phyloP scores from a whole-genome alignment of 371 early-diverging fungal genomes.

The Dinochytrium kinnereticum region DNA sequence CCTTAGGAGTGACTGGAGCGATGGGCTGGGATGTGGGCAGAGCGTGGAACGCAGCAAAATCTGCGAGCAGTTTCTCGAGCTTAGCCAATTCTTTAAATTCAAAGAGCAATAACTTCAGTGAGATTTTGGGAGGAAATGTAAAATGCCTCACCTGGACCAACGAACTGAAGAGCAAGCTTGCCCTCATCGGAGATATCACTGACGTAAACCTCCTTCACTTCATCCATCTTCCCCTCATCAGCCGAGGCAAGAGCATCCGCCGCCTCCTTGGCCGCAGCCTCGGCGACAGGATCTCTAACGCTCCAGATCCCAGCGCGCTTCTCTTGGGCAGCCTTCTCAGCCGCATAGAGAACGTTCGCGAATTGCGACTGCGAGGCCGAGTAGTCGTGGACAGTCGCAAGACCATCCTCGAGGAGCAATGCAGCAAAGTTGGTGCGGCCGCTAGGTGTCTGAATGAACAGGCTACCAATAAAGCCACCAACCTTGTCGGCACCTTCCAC shows the following conservation, averaged over 20 bases:
- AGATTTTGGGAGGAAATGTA: too few species aligned
- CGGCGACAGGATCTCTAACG: conserved; percentile 36
- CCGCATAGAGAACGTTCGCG: conserved; percentile 71
- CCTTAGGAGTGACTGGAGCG: conserved; percentile 64
- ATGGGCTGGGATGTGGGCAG: conserved; percentile 26
- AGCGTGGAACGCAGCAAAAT: conserved; percentile 70
- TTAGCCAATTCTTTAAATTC: conserved; percentile 55
- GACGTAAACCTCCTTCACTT: conserved; percentile 66
- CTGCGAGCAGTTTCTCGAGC: conserved; percentile 84
- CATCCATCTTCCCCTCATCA: conserved; percentile 28
- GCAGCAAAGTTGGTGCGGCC: conserved; percentile 45
- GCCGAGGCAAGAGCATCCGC: conserved; percentile 15
- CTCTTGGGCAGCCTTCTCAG: conserved; percentile 78
- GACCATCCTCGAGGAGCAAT: conserved; percentile 75
- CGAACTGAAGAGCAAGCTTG: conserved; percentile 78
- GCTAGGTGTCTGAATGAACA: conserved; percentile 61
- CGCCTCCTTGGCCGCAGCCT: conserved; percentile 43
- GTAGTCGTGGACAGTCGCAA: conserved; percentile 81
- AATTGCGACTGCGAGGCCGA: conserved; percentile 82
- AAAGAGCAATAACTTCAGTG: neutral
- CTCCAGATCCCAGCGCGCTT: conserved; percentile 65
- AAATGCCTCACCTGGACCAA: conserved; percentile 65
- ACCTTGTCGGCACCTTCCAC: conserved; percentile 86
- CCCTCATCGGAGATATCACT: conserved; percentile 78
- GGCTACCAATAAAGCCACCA: conserved; percentile 86